phyloP scores from a whole-genome alignment of 23 red algal species.

The Pyropia yezoensis region DNA sequence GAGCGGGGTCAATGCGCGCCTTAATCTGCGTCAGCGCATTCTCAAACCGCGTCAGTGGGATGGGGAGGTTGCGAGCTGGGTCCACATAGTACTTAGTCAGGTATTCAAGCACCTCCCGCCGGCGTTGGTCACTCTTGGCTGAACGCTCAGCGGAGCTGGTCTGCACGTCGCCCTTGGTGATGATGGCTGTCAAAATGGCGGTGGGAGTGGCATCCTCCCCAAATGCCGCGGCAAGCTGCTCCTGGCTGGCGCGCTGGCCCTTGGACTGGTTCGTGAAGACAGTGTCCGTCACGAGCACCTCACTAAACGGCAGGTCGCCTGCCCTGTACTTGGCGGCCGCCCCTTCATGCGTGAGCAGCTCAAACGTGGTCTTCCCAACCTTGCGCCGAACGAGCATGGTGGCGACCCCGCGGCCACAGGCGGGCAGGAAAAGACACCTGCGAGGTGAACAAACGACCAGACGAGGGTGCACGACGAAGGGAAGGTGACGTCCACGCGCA shows the following conservation, averaged over 20 bases:
- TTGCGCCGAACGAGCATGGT: conserved; percentile 71
- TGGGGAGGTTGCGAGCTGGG: conserved; percentile 19
- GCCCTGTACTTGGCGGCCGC: conserved; percentile 67
- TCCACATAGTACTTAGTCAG: conserved; percentile 63
- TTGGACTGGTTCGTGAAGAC: conserved; percentile 68
- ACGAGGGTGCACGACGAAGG: too few species aligned
- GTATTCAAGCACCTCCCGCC: conserved; percentile 49
- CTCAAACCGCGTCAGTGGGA: conserved; percentile 57
- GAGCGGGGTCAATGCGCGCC: conserved; percentile 48
- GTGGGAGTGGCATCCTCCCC: conserved; percentile 14
- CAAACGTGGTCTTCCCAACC: conserved; percentile 67
- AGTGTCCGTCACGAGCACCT: conserved; percentile 51
- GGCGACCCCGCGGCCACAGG: too few species aligned
- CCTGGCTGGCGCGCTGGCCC: conserved; percentile 43
- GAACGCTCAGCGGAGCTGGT: conserved; percentile 54
- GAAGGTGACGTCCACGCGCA: too few species aligned
- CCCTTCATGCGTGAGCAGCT: conserved; percentile 65
- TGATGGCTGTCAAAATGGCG: conserved; percentile 34
- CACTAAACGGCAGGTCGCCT: conserved; percentile 28
- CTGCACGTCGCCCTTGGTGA: conserved; percentile 80
- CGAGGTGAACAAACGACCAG: too few species aligned
- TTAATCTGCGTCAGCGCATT: conserved; percentile 54
- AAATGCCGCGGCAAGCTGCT: conserved; percentile 39
- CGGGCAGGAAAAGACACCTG: too few species aligned
- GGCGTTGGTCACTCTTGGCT: conserved; percentile 58